Conservation (phyloP, 805 yeast genomes). For the Myxozyma nipponensis region DNA sequence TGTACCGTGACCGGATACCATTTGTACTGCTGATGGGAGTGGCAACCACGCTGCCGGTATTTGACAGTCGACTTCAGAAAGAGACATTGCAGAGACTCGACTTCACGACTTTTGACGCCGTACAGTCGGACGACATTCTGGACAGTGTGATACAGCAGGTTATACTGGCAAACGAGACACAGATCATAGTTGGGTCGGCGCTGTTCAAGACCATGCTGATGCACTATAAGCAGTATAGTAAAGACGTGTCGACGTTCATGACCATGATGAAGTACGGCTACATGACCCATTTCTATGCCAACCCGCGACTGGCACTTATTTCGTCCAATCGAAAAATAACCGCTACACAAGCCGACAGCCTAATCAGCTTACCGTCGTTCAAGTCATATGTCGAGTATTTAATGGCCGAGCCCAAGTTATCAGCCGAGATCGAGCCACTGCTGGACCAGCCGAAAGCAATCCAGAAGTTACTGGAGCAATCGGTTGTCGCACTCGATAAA, state of each 20-base stretch:
- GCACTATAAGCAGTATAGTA: slow-evolving; percentile 15
- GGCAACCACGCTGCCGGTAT: slow-evolving; percentile 38
- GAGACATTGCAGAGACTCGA: slow-evolving; percentile 30
- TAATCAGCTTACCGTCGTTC: slow-evolving; percentile 41
- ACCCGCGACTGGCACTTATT: slow-evolving; percentile 36
- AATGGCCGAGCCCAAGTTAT: neutral
- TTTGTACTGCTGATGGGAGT: slow-evolving; percentile 37
- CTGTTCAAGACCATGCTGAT: slow-evolving; percentile 4
- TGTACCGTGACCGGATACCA: slow-evolving; percentile 35
- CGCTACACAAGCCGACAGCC: too few relatives aligned
- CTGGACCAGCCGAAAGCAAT: neutral
- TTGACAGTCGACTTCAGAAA: slow-evolving; percentile 37
- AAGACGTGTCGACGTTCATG: slow-evolving; percentile 13
- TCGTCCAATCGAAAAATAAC: slow-evolving; percentile 19
- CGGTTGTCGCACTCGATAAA: neutral
- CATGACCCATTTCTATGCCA: slow-evolving; percentile 39
- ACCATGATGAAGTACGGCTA: slow-evolving; percentile 31
- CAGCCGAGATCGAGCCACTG: neutral
- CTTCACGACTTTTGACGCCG: slow-evolving; percentile 32
- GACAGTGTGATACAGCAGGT: slow-evolving; percentile 18
- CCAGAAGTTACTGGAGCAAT: neutral
- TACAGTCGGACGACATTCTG: slow-evolving; percentile 18
- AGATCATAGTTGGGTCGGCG: slow-evolving; percentile 14
- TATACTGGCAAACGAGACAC: slow-evolving; percentile 9
- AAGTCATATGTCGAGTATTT: slow-evolving; percentile 1